Conservation (phyloP, 2,329 filamentous ascomycete species). For the Phaeosphaeria sp. region DNA sequence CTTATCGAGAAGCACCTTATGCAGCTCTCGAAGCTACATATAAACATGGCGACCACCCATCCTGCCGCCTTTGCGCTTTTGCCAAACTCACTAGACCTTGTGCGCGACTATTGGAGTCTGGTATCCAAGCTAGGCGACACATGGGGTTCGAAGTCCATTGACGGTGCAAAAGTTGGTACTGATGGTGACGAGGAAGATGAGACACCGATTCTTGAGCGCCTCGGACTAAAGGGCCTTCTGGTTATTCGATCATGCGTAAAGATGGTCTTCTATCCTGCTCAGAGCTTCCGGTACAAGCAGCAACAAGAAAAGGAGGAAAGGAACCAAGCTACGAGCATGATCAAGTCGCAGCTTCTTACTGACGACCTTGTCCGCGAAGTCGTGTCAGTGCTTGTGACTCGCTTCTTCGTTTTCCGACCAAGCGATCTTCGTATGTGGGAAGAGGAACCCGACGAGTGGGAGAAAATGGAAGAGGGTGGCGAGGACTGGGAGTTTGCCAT, state of each 20-base stretch:
- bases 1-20: constrained; percentile 84
- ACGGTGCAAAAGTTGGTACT: constrained; percentile 50
- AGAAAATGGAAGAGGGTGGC: constrained; percentile 83
- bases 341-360: constrained; percentile 78
- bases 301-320: constrained; percentile 78
- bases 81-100: constrained; percentile 77
- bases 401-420: constrained; percentile 85
- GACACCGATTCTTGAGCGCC: constrained; percentile 72
- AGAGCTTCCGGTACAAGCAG: constrained; percentile 84
- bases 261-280: constrained; percentile 80
- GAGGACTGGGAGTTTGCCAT: constrained; percentile 89
- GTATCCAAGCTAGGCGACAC: constrained; percentile 77
- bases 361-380: constrained; percentile 79
- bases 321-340: constrained; percentile 68
- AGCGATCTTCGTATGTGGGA: constrained; percentile 91
- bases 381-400: constrained; percentile 82
- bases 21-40: constrained; percentile 89
- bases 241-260: constrained; percentile 82
- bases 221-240: constrained; percentile 82
- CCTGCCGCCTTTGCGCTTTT: constrained; percentile 83
- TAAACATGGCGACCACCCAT: constrained; percentile 81
- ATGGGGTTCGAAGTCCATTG: constrained; percentile 63
- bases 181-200: constrained; percentile 58
- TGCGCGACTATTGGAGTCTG: constrained; percentile 84
- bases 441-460: constrained; percentile 94